phyloP scores from a whole-genome alignment of 805 yeast genomes.

The Ogataea trehaloabstinens region DNA sequence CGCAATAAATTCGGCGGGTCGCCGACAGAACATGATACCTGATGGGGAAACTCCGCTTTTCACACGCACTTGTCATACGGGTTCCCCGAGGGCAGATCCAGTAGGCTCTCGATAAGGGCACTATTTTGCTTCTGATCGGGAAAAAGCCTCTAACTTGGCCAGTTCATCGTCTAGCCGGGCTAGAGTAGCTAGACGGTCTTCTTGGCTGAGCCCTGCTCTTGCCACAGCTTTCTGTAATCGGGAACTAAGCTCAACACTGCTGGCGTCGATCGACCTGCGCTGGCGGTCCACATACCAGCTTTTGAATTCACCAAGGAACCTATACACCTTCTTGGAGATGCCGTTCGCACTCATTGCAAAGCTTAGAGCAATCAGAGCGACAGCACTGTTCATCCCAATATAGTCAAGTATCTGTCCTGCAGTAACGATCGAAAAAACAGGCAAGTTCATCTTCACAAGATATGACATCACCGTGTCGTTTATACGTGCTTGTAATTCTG shows the following conservation, averaged over 20 bases:
- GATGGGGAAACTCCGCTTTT: no score
- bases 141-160: conserved; percentile 12
- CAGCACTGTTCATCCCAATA: conserved; percentile 26
- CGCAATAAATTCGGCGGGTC: no score
- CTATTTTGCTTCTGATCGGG: no score
- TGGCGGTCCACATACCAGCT: conserved; percentile 25
- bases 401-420: conserved; percentile 27
- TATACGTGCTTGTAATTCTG: conserved; percentile 26
- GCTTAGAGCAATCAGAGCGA: conserved; percentile 28
- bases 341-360: conserved; percentile 27
- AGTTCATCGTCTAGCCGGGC: conserved; percentile 13
- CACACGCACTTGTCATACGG: no score
- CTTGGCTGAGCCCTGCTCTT: conserved; percentile 12
- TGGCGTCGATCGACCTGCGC: conserved; percentile 27
- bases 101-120: no score
- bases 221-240: conserved; percentile 17
- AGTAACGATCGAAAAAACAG: conserved; percentile 23
- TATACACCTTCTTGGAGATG: conserved; percentile 21
- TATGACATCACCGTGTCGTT: conserved; percentile 23
- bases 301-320: conserved; percentile 19
- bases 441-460: conserved; percentile 26
- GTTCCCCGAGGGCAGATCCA: no score
- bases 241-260: conserved; percentile 15
- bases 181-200: conserved; percentile 10
- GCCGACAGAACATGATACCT: no score